Evolutionary conservation across 2,329 filamentous ascomycete species (phyloP).

Genomic region (Scedosporium minutisporum): DNA sequence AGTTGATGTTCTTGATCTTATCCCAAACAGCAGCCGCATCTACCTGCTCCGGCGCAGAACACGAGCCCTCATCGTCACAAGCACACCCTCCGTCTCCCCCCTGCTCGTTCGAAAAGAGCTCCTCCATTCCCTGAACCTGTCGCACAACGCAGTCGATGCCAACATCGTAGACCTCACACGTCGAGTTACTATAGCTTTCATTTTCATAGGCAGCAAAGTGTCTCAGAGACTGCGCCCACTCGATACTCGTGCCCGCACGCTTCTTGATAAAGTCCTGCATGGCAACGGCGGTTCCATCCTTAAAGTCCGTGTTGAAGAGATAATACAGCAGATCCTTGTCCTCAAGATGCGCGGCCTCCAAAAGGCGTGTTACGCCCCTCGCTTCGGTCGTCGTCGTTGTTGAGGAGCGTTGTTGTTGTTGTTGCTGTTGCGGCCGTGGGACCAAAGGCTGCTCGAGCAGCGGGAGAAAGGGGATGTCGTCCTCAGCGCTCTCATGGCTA

Average conservation of each 20-base stretch:
- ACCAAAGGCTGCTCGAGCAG: slow-evolving; percentile 7
- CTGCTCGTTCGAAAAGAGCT: not conserved
- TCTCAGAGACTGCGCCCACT: slow-evolving; percentile 19
- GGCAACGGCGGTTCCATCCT: slow-evolving; percentile 25
- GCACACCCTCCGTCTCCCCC: not conserved
- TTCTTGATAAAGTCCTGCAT: slow-evolving; percentile 24
- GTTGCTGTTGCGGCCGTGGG: not conserved
- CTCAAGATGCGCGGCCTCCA: slow-evolving; percentile 18
- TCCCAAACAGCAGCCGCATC: slow-evolving; percentile 33
- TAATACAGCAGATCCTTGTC: slow-evolving; percentile 33
- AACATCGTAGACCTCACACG: slow-evolving; percentile 50
- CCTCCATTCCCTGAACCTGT: slow-evolving; percentile 14
- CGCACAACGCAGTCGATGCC: slow-evolving; percentile 31
- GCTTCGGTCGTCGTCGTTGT: not conserved
- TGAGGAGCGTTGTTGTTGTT: not conserved
- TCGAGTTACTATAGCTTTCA: slow-evolving; percentile 34
- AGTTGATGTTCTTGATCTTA: slow-evolving; percentile 27
- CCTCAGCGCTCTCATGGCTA: not conserved
- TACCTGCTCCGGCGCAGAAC: slow-evolving; percentile 9
- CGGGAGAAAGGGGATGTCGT: slow-evolving; percentile 12
- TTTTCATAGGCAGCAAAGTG: slow-evolving; percentile 26
- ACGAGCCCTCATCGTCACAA: not conserved
- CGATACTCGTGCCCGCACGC: slow-evolving; percentile 22
- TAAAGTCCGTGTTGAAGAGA: slow-evolving; percentile 30
- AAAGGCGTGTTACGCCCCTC: not conserved